A percentile compares a stretch with the other conserved stretches of the same genome.
Conservation (phyloP, 169 alveolate genomes). For the Pseudocohnilembus persalinus region DNA sequence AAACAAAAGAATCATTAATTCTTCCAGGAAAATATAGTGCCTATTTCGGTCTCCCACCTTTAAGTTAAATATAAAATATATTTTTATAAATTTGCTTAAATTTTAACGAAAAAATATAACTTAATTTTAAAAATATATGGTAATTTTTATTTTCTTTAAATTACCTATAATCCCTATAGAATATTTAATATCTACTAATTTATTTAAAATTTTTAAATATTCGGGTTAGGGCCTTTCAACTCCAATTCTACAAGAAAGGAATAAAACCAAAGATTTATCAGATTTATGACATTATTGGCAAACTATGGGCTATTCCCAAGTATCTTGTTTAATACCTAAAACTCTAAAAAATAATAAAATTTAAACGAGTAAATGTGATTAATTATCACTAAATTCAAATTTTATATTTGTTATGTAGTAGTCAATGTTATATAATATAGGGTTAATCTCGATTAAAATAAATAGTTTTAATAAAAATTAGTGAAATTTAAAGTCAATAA, state of each 20-base stretch:
- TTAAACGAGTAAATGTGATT: too few relatives aligned
- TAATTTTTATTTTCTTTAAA: constrained; percentile 4
- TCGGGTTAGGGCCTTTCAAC: not conserved
- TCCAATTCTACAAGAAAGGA: not conserved
- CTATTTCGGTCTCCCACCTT: constrained; percentile 31
- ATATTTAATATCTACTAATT: not conserved
- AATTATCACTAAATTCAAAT: too few relatives aligned
- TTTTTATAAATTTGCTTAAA: constrained; percentile 6
- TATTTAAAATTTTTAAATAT: constrained; percentile 7
- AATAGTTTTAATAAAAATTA: too few relatives aligned
- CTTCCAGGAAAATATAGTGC: constrained; percentile 35
- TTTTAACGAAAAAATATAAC: constrained; percentile 12
- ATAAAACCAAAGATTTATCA: not conserved
- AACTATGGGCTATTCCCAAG: not conserved
- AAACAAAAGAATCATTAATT: constrained; percentile 13
- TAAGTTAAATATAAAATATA: too few relatives aligned
- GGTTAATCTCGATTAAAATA: too few relatives aligned
- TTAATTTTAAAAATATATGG: constrained; percentile 11
- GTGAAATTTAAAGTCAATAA: too few relatives aligned
- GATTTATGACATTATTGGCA: not conserved
- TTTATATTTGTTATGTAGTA: too few relatives aligned
- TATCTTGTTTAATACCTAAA: too few relatives aligned
- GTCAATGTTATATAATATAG: too few relatives aligned
- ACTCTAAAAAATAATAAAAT: too few relatives aligned
- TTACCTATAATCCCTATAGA: constrained; percentile 16